A percentile compares a stretch with the other conserved stretches of the same genome.
Conservation (phyloP, 1,284 basidiomycete species). For the Ganoderma multipileum region DNA sequence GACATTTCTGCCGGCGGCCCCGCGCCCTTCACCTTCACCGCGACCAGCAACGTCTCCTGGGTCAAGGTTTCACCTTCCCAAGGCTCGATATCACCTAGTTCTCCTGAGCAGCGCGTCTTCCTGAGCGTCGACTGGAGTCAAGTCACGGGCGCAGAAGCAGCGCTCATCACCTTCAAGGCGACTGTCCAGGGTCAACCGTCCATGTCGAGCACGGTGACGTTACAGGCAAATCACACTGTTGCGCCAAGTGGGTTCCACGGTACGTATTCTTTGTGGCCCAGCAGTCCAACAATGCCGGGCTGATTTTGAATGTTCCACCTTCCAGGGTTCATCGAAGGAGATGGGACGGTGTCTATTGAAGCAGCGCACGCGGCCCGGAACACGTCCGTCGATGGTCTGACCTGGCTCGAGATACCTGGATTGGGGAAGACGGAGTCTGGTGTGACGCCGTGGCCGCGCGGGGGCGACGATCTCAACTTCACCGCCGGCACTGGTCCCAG, state of each 20-base stretch:
- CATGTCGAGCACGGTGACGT: conserved; percentile 45
- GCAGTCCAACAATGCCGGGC: background rate
- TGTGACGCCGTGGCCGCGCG: conserved; percentile 66
- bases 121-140: conserved; percentile 69
- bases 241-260: conserved; percentile 56
- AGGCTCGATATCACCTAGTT: conserved; percentile 57
- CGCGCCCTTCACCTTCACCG: conserved; percentile 61
- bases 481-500: conserved; percentile 66
- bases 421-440: conserved; percentile 66
- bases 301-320: background rate
- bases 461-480: conserved; percentile 59
- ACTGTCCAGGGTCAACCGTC: conserved; percentile 47
- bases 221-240: conserved; percentile 49
- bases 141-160: conserved; percentile 50
- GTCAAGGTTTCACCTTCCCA: conserved; percentile 51
- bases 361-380: conserved; percentile 64
- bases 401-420: conserved; percentile 65
- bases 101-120: conserved; percentile 63
- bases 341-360: conserved; percentile 70
- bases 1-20: conserved; percentile 71
- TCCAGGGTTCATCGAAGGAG: conserved; percentile 68
- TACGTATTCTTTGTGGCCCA: conserved; percentile 31
- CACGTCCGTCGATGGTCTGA: conserved; percentile 55
- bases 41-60: conserved; percentile 59
- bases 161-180: conserved; percentile 56